phyloP scores from a whole-genome alignment of 2,329 filamentous ascomycete genomes.

The Colletotrichum tofieldiae region DNA sequence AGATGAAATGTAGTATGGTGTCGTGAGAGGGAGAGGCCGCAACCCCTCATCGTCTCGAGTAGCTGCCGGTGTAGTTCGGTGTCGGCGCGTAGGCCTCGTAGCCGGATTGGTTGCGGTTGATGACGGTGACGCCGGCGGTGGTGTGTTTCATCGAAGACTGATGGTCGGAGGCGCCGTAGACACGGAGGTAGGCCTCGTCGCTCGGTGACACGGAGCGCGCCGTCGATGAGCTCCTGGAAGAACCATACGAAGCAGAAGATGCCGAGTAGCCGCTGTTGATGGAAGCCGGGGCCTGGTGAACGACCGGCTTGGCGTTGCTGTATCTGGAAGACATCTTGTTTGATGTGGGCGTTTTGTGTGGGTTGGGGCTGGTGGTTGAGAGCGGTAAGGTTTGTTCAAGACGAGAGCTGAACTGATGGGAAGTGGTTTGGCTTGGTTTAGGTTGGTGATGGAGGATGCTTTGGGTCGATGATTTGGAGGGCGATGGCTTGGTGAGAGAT shows the following conservation, averaged over 20 bases:
- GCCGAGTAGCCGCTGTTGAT: constrained; percentile 49
- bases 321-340: constrained; percentile 44
- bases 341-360: background rate
- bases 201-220: constrained; percentile 32
- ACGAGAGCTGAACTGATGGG: constrained; percentile 1
- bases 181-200: constrained; percentile 47
- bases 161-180: constrained; percentile 52
- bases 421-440: background rate
- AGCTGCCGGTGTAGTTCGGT: constrained; percentile 47
- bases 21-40: background rate
- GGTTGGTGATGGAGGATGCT: background rate
- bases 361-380: background rate
- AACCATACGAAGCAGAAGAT: constrained; percentile 44
- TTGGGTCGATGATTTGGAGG: constrained; percentile 6
- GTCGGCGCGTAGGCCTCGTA: constrained; percentile 52
- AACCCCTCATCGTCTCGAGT: constrained; percentile 30
- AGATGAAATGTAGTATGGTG: background rate
- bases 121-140: constrained; percentile 48
- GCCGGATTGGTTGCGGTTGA: constrained; percentile 52
- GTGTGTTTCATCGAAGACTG: constrained; percentile 49
- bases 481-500: constrained; percentile 11
- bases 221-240: constrained; percentile 31
- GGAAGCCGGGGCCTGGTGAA: constrained; percentile 53
- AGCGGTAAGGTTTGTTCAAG: background rate
- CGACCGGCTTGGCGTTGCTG: constrained; percentile 48